These are phyloP conservation scores for Aspergillus arachidicola DNA, from an alignment of 2,329 filamentous ascomycete genomes.

Conservation along the genomic window DNA sequence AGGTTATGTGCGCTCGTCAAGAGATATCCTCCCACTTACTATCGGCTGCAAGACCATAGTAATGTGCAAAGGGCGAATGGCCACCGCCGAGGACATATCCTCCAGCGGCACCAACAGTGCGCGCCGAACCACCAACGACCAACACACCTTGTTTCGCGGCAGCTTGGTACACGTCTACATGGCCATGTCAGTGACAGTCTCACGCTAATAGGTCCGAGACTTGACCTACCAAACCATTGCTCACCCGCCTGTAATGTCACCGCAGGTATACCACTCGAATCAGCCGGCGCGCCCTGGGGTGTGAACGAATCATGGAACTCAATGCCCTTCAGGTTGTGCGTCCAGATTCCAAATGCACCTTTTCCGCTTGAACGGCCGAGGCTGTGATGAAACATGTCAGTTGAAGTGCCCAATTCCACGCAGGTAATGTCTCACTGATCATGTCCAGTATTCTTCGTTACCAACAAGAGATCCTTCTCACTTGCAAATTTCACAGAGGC, in stretches of 20 bases:
- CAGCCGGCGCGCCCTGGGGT: not conserved
- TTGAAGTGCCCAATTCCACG: too few relatives aligned
- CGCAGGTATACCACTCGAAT: not conserved
- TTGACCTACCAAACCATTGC: slow-evolving; percentile 6
- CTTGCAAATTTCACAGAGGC: slow-evolving; percentile 3
- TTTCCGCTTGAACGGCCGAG: slow-evolving; percentile 5
- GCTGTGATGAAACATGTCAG: not conserved
- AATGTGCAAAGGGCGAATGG: slow-evolving; percentile 5
- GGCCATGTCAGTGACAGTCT: not conserved
- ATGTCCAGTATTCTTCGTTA: slow-evolving; percentile 8
- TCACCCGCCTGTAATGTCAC: slow-evolving; percentile 5
- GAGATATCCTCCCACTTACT: not conserved
- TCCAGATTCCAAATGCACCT: slow-evolving; percentile 1
- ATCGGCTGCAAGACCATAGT: slow-evolving; percentile 4
- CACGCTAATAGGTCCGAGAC: not conserved
- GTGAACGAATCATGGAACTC: slow-evolving; percentile 2
- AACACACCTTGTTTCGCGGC: not conserved
- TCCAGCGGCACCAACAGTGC: slow-evolving; percentile 7
- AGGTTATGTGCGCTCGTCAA: accelerated
- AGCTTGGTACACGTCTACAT: slow-evolving; percentile 5
- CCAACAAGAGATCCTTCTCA: not conserved
- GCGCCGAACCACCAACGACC: slow-evolving; percentile 4
- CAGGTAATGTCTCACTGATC: not conserved
- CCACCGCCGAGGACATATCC: slow-evolving; percentile 6
- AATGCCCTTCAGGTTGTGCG: not conserved